Evolutionary conservation across 345 rosid genomes (phyloP), one percentile per base, ranked within the genome.

Genomic region (Ricinus communis): DNA sequence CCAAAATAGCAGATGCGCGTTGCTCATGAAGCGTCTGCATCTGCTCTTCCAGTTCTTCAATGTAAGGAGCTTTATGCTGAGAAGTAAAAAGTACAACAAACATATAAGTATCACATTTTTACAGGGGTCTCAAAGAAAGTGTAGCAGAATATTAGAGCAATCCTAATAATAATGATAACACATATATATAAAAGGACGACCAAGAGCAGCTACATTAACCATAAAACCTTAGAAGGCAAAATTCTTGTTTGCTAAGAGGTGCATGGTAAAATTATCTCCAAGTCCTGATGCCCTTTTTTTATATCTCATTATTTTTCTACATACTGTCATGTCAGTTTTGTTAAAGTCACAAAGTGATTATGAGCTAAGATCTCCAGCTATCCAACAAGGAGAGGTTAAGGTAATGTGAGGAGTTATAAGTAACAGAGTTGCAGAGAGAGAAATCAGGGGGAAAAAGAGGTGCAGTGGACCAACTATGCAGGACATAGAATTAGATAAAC

Each of bases 41-140:
- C 59, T 84, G 92, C 61, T 83, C 94, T 74, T 95, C 99, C 55
- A 92, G 83, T 83, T 89, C 97, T 79, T 95, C 99, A 51, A 95
- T 89, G 57, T 78, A 85, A 60, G 96, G 87, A 68, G 97, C 98
- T 77, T 90, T 95, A 72, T 87, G 73, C 99, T 95, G 87, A 54
- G 65, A 80, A 69, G 28, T 15, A 38, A 38, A 58, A 53, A 56
- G 8, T 27, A 69, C 47, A 52, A 8, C 19, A 36, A 66, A 47
- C 27, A 28, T 22, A 25, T 77, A 40, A 74, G 33, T 55, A 30
- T 15, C 51, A n/a, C 31, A 67, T 18, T 36, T 16, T 33, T 18
- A 66, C 16, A 61, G n/a, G 46, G 18, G 22, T 16, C 65, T 21
- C 33, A 68, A 16, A n/a, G 0, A 38, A 7, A 50, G 30, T 1